Evolutionary conservation across 2,329 filamentous ascomycete species (phyloP), one percentile per base, ranked within the genome.

Genomic region (Hypoxylon sp.): DNA sequence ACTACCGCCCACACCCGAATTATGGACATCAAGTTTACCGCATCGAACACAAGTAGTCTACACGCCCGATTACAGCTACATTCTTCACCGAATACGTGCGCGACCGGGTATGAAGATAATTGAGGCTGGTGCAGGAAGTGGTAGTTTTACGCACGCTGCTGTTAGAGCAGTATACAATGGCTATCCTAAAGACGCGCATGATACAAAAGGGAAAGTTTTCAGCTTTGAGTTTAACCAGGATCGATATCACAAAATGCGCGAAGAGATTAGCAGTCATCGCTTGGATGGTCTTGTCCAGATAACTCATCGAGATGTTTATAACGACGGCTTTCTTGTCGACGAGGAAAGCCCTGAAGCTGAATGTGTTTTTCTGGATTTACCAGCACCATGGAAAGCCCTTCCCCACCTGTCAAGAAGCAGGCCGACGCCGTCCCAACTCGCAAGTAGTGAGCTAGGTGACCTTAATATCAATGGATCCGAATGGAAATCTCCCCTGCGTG

Each of bases 31-130:
- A 60, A 93, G 91, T 64, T 81, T 96, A 52, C 93, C 93, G 1
- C 93, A 96, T 78, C 86, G 93, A 67, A 96, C 93, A 0, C 93
- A 96, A 77, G 93, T 96, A 39, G 93, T 96, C 59, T 96, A 96
- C 78, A 94, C 92, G 0, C 92, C 92, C 14, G 93, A 96, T 78
- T 94, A 94, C 81, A 94, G 92, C 81, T 96, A 94, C 77, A 89
- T 96, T 53, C 83, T 96, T 10, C 92, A 94, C 74, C 86, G 92
- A 35, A 86, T 96, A 74, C 87, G 91, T 33, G 92, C 91, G 4
- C 84, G 91, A 19, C 93, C 93, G 0, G 93, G 93, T 4, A 87
- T 88, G 50, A 86, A 85, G 19, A 83, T 96, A 37, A 94, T 96
- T 61, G 93, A 96, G 79, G 93, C 93, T 3, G 93, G 93, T 33